These are phyloP conservation scores for Hamigera avellanea DNA, from an alignment of 495 filamentous ascomycete genomes.

Conservation along the genomic window DNA sequence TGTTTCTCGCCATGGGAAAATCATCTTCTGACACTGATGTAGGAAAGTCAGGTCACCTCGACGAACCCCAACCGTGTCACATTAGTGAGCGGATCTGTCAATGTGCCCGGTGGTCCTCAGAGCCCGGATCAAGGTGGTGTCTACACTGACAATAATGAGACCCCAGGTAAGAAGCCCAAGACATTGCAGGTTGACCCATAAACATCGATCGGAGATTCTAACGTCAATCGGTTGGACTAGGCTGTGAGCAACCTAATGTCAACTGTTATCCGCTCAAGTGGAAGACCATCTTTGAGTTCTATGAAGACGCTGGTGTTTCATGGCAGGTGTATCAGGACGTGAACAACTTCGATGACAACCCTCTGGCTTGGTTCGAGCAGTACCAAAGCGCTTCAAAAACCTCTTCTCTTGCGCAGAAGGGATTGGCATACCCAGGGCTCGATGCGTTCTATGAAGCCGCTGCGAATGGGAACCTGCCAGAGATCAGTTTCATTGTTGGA, in stretches of 20 bases:
- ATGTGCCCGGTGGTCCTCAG: constrained; percentile 39
- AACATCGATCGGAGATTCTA: too few species aligned
- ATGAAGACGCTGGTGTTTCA: constrained; percentile 38
- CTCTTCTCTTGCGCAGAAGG: constrained; percentile 30
- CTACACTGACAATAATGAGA: constrained; percentile 47
- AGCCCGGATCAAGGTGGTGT: constrained; percentile 29
- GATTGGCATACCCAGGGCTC: constrained; percentile 31
- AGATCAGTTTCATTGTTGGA: constrained; percentile 41
- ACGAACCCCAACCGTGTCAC: constrained; percentile 46
- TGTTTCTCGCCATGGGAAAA: too few species aligned
- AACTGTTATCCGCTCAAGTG: constrained; percentile 45
- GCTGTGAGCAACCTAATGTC: constrained; percentile 30
- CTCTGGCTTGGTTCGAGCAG: constrained; percentile 42
- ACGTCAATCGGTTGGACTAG: too few species aligned
- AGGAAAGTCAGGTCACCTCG: constrained; percentile 41
- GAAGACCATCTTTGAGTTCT: constrained; percentile 42
- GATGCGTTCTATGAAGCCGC: constrained; percentile 39
- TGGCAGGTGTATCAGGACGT: constrained; percentile 45
- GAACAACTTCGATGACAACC: constrained; percentile 46
- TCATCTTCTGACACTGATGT: background rate
- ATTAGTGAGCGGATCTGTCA: constrained; percentile 41
- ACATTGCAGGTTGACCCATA: too few species aligned
- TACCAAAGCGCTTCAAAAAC: constrained; percentile 30
- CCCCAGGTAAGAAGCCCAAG: constrained; percentile 23
- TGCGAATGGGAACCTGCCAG: constrained; percentile 39